Percentiles rank a stretch among this genome's conserved stretches.
Evolutionary conservation across 345 rosid genomes (phyloP).

Genomic region (Pistacia atlantica): DNA sequence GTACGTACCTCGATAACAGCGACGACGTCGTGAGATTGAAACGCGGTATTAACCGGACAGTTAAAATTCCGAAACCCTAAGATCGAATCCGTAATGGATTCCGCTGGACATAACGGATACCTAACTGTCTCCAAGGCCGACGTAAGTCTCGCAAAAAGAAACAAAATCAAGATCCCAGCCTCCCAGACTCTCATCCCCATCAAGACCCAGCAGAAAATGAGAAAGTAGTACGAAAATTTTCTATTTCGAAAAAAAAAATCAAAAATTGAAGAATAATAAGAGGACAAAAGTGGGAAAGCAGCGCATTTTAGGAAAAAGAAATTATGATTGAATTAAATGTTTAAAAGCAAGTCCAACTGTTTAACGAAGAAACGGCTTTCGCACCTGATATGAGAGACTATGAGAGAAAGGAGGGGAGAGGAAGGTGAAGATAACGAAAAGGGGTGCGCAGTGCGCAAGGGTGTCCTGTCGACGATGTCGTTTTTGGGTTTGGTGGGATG

Average conservation of each 20-base stretch:
- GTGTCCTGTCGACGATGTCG: background rate
- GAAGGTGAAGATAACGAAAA: background rate
- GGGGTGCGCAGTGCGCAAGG: background rate
- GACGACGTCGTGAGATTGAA: slow-evolving; percentile 35
- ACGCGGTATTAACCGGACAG: slow-evolving; percentile 32
- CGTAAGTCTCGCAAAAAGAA: slow-evolving; percentile 38
- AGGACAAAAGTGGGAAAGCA: slow-evolving; percentile 6
- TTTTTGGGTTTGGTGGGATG: background rate
- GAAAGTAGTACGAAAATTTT: background rate
- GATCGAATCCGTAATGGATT: slow-evolving; percentile 48
- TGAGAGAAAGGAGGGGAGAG: background rate
- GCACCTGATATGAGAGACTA: background rate
- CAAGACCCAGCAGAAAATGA: background rate
- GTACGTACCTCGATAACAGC: slow-evolving; percentile 65
- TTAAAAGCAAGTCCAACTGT: background rate
- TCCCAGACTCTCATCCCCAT: slow-evolving; percentile 41
- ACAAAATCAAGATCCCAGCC: slow-evolving; percentile 38
- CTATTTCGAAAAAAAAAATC: background rate
- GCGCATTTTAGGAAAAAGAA: slow-evolving; percentile 19
- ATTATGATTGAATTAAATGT: background rate
- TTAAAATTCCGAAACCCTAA: slow-evolving; percentile 48
- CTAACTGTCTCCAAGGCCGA: slow-evolving; percentile 28
- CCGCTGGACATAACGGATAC: slow-evolving; percentile 48
- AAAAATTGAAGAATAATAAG: background rate
- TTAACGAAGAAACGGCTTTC: background rate